These are phyloP conservation scores for Ceratocystiopsis sp. DNA, from an alignment of 2,329 filamentous ascomycete species.

Conservation along the genomic window DNA sequence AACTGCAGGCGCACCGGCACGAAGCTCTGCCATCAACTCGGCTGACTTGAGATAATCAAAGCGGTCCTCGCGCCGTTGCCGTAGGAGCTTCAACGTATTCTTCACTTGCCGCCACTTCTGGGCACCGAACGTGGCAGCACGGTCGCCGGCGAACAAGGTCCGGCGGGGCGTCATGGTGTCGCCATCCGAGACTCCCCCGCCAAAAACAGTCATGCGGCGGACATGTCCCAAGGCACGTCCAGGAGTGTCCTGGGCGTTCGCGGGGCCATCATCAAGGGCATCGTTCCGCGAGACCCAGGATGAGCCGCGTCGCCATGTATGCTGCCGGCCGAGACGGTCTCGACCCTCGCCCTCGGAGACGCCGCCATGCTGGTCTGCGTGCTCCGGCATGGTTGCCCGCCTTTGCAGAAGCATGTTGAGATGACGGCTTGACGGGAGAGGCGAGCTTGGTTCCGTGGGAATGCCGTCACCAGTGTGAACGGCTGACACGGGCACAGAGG, in stretches of 20 bases:
- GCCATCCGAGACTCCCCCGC: slow-evolving; percentile 44
- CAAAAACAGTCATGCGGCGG: slow-evolving; percentile 47
- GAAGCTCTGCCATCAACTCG: slow-evolving; percentile 85
- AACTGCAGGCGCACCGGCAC: slow-evolving; percentile 82
- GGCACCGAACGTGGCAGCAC: slow-evolving; percentile 55
- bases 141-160: slow-evolving; percentile 44
- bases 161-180: slow-evolving; percentile 39
- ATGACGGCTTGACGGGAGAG: slow-evolving; percentile 22
- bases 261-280: slow-evolving; percentile 27
- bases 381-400: slow-evolving; percentile 48
- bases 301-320: slow-evolving; percentile 40
- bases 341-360: slow-evolving; percentile 62
- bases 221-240: slow-evolving; percentile 44
- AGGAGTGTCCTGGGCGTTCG: slow-evolving; percentile 25
- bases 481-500: slow-evolving; percentile 26
- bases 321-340: slow-evolving; percentile 37
- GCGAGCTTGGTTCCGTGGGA: slow-evolving; percentile 21
- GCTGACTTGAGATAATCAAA: slow-evolving; percentile 92
- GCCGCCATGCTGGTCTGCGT: slow-evolving; percentile 40
- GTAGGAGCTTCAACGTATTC: slow-evolving; percentile 63
- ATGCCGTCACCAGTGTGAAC: slow-evolving; percentile 19
- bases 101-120: slow-evolving; percentile 91
- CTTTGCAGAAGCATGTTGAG: slow-evolving; percentile 43
- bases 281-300: slow-evolving; percentile 37
- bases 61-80: slow-evolving; percentile 69